Base-by-base conservation (phyloP, 331 rosid genomes). In the Phaseolus coccineus region DNA sequence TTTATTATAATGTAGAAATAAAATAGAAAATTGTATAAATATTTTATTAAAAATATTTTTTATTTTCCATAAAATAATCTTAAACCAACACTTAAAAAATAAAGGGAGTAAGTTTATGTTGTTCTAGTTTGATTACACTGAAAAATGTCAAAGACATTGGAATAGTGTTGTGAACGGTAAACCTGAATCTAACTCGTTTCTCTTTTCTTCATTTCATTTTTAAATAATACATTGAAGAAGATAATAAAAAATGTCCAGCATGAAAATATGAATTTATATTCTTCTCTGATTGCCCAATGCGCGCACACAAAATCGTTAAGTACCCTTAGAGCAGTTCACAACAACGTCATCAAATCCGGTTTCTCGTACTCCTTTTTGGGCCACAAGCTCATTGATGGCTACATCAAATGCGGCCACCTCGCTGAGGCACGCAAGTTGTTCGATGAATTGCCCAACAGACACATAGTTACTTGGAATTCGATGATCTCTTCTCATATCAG, bases 401-500 rank as follows among this genome's bases (percentile, higher is more conserved):
- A 69, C 52, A 5, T 92, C 6, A 90, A 92, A 77, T 88, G 93
- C 46, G 85, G 86, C 0, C 69, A 77, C 87, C 37, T 87, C 4
- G 69, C 50, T 12, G 82, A 88, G 75, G 93, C 91, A 46, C 90
- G 91, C 50, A 85, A 76, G 63, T 2, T 90, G 82, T 90, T 92
- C 62, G 94, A 92, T 13, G 90, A 88, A 77, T 56, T 92, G 83
- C 87, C 90, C 68, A 40, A 72, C 39, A 84, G 87, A 68, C 81
- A 84, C 76, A 33, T 88, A 57, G 88, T 90, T 55, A 71, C 84
- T 13, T 87, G 90, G 94, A 92, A 92, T 71, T 82, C 88, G 1
- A 81, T 90, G 87, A 90, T 92, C 28, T 86, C 93, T 69, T 77
- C 81, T 74, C 77, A 83, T 77, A 65, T 86, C 33, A 81, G 78